Percentiles rank a stretch among this genome's conserved stretches.
Conservation (phyloP, 2,329 filamentous ascomycete species). For the Bipolaris oryzae region DNA sequence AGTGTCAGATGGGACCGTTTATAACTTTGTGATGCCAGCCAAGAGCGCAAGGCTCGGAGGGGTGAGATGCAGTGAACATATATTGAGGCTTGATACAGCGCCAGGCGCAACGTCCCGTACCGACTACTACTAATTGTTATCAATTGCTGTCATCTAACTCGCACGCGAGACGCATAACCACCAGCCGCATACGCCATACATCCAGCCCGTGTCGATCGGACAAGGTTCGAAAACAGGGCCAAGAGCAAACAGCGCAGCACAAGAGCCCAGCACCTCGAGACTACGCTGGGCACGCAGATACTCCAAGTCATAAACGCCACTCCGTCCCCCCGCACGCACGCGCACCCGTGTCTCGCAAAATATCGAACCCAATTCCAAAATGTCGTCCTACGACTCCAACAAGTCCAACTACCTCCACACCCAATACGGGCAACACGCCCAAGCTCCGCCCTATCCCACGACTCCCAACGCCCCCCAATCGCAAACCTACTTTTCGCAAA, state of each 20-base stretch:
- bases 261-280: too few relatives aligned
- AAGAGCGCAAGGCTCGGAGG: not conserved
- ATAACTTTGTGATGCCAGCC: not conserved
- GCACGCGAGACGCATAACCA: not conserved
- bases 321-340: not conserved
- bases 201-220: constrained; percentile 11
- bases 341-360: not conserved
- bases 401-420: constrained; percentile 22
- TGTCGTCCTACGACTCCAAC: constrained; percentile 33
- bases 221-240: constrained; percentile 10
- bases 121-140: not conserved
- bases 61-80: not conserved
- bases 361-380: constrained; percentile 4
- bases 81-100: not conserved
- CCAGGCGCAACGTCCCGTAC: not conserved
- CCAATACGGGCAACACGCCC: constrained; percentile 17
- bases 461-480: constrained; percentile 7
- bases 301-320: constrained; percentile 6
- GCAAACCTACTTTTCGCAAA: constrained; percentile 11
- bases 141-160: not conserved
- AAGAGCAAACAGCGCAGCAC: not conserved
- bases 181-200: constrained; percentile 20
- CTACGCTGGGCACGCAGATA: too few relatives aligned
- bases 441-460: constrained; percentile 24
- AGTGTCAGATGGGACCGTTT: constrained; percentile 13